Conservation (phyloP, 1,284 basidiomycete genomes). For the Rhizoctonia solani region DNA sequence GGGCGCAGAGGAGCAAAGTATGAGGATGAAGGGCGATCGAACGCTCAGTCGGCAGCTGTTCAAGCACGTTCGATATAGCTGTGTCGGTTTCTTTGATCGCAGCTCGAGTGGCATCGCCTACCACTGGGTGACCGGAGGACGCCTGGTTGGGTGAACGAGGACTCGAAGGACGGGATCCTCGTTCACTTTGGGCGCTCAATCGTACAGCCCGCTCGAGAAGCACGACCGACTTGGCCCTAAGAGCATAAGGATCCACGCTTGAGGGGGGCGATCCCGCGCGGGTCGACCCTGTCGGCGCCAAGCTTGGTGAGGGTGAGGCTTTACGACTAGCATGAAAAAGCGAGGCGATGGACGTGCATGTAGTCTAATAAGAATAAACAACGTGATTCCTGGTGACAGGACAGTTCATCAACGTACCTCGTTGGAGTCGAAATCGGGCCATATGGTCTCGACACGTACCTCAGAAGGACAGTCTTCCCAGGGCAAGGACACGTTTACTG, state of each 20-base stretch:
- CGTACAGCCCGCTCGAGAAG: constrained; percentile 21
- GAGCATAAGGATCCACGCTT: background rate
- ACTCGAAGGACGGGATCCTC: too few species aligned
- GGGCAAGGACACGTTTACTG: constrained; percentile 11
- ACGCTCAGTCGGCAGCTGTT: constrained; percentile 3
- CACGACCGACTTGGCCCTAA: constrained; percentile 2
- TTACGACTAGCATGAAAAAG: background rate
- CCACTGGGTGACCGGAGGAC: too few species aligned
- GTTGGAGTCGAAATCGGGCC: constrained; percentile 18
- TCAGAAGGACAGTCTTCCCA: constrained; percentile 25
- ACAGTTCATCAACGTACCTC: constrained; percentile 14
- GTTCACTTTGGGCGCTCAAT: too few species aligned
- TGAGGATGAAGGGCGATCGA: background rate
- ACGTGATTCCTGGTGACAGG: background rate
- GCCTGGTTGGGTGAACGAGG: too few species aligned
- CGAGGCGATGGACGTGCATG: constrained; percentile 2
- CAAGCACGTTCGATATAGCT: constrained; percentile 27
- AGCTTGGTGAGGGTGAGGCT: background rate
- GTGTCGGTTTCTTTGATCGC: constrained; percentile 16
- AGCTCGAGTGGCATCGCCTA: background rate
- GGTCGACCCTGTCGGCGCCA: background rate
- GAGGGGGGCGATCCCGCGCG: background rate
- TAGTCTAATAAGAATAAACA: background rate
- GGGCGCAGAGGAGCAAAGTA: constrained; percentile 15
- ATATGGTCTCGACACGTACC: constrained; percentile 15